A percentile compares a stretch with the other conserved stretches of the same genome.
These are phyloP conservation scores for Mortierella sp. DNA, from an alignment of 371 early-diverging fungal genomes.

Conservation along the genomic window DNA sequence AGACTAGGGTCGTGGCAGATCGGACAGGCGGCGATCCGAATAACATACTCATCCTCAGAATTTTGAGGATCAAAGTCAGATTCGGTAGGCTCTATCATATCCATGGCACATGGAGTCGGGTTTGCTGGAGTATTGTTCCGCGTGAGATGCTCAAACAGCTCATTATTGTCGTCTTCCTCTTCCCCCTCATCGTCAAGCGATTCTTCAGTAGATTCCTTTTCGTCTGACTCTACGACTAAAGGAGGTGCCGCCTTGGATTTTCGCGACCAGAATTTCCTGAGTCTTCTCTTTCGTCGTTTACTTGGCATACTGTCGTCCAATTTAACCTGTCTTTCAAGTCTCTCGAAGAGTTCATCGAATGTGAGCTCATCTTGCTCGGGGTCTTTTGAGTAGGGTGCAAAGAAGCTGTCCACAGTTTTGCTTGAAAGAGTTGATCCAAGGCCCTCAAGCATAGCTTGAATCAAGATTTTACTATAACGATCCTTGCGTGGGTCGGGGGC, in stretches of 20 bases:
- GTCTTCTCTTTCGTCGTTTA: constrained; percentile 35
- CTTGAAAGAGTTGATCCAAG: constrained; percentile 81
- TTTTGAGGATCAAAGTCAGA: constrained; percentile 47
- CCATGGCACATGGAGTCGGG: constrained; percentile 18
- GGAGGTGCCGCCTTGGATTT: constrained; percentile 16
- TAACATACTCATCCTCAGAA: constrained; percentile 71
- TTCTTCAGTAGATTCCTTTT: constrained; percentile 45
- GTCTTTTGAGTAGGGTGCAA: constrained; percentile 68
- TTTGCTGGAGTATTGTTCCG: constrained; percentile 26
- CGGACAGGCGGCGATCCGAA: constrained; percentile 76
- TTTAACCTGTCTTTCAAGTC: constrained; percentile 68
- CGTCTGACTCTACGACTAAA: constrained; percentile 8
- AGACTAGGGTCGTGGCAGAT: constrained; percentile 78
- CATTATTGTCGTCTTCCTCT: constrained; percentile 54
- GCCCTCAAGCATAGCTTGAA: constrained; percentile 82
- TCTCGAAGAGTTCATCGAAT: constrained; percentile 73
- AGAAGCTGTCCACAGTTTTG: constrained; percentile 74
- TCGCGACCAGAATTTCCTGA: constrained; percentile 44
- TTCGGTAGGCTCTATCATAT: constrained; percentile 47
- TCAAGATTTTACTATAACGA: constrained; percentile 67
- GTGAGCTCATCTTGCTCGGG: constrained; percentile 71
- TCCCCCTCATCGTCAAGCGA: constrained; percentile 34
- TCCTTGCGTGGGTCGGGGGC: constrained; percentile 61
- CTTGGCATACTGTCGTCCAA: constrained; percentile 41
- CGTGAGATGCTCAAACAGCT: constrained; percentile 42